Evolutionary conservation across 345 rosid genomes (phyloP), one percentile per base, ranked within the genome.

Genomic region (Erucastrum elatum): DNA sequence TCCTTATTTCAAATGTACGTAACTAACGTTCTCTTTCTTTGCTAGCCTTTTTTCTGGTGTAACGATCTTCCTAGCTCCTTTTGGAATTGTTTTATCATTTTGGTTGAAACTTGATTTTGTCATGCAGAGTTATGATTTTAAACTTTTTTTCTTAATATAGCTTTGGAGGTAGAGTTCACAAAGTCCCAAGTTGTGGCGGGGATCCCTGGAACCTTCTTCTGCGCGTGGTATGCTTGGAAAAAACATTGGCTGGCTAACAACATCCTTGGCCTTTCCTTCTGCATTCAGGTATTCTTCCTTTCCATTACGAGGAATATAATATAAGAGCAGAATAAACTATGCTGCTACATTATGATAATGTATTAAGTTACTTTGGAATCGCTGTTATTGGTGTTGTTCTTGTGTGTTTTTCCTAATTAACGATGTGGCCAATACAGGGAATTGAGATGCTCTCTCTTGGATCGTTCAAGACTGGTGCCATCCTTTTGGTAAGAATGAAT

Each of bases 201-300:
- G 58, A 91, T 93, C 80, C 99, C 99, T 71, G 99, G 98, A 81
- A 82, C 89, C 71, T 93, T 95, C 79, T 95, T 95, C 80, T 95
- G 99, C 72, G 96, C 90, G 29, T 96, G 99, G 99, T 96, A 96
- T 79, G 99, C 95, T 33, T 87, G 84, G 62, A 87, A 96, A 83
- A 96, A 96, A 81, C 99, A 96, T 85, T 96, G 99, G 99, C 79
- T 96, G 74, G 99, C 99, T 44, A 96, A 96, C 87, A 96, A 96
- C 63, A 81, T 87, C 80, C 85, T 96, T 81, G 99, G 99, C 62
- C 88, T 96, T 60, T 90, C 99, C 62, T 96, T 96, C 87, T 91
- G 94, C 87, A 90, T 96, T 84, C 99, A 96, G 99, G 99, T 96
- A 10, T 73, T 77, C 86, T 16, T 76, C 29, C 72, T 66, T n/a